Percentiles rank a stretch among this genome's conserved stretches.
Conservation (phyloP, 371 early-diverging fungal genomes). For the Zychaea mexicana region DNA sequence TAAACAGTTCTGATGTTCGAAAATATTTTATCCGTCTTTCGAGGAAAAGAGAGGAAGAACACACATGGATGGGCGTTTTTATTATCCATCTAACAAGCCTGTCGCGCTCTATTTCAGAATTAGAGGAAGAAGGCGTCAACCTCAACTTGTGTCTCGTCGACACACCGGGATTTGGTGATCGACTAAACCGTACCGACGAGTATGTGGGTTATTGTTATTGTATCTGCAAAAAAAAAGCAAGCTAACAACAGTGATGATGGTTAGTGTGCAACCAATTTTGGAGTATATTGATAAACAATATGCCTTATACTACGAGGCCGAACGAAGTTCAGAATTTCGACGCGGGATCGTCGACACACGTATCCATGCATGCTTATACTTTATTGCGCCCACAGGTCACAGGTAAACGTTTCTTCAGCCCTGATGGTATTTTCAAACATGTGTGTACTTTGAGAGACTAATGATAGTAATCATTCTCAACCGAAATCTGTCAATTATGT, state of each 20-base stretch:
- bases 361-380: slow-evolving; percentile 94
- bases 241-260: not conserved
- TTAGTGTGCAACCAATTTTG: slow-evolving; percentile 76
- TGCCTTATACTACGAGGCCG: slow-evolving; percentile 89
- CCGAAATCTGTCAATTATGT: too few relatives aligned
- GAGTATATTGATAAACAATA: slow-evolving; percentile 92
- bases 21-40: too few relatives aligned
- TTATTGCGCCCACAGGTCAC: slow-evolving; percentile 93
- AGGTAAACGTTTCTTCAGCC: slow-evolving; percentile 53
- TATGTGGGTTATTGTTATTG: slow-evolving; percentile 26
- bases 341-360: slow-evolving; percentile 73
- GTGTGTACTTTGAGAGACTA: too few relatives aligned
- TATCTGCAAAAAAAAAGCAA: too few relatives aligned
- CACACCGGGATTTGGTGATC: slow-evolving; percentile 96
- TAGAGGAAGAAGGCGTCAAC: slow-evolving; percentile 89
- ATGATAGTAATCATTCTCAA: too few relatives aligned
- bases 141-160: slow-evolving; percentile 89
- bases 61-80: too few relatives aligned
- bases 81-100: too few relatives aligned
- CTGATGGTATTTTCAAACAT: not conserved
- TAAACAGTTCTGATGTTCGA: too few relatives aligned
- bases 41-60: too few relatives aligned
- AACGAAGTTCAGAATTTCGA: slow-evolving; percentile 85
- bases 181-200: slow-evolving; percentile 78
- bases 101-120: slow-evolving; percentile 71